A percentile compares a stretch with the other conserved stretches of the same genome.
These are phyloP conservation scores for Hanseniaspora taiwanica DNA, from an alignment of 805 yeast species.

Conservation along the genomic window DNA sequence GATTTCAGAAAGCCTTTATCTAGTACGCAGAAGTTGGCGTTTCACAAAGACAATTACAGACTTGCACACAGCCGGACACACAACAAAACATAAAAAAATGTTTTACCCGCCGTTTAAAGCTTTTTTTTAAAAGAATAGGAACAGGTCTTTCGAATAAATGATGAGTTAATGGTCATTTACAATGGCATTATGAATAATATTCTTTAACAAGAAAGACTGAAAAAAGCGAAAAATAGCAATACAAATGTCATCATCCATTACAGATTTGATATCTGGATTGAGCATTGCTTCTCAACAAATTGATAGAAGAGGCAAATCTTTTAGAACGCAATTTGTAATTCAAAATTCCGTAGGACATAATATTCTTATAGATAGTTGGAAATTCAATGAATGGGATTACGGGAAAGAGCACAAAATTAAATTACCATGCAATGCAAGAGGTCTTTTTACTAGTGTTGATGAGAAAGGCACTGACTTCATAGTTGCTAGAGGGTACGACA, in stretches of 20 bases:
- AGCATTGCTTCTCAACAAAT: slow-evolving; percentile 4
- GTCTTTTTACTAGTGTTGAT: slow-evolving; percentile 47
- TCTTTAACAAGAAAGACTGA: too few species aligned
- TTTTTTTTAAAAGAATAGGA: too few species aligned
- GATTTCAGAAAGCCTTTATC: too few species aligned
- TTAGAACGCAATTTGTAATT: slow-evolving; percentile 9
- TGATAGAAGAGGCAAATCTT: slow-evolving; percentile 21
- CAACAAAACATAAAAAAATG: too few species aligned
- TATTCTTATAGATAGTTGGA: slow-evolving; percentile 43
- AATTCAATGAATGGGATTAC: slow-evolving; percentile 84
- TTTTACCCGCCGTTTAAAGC: too few species aligned
- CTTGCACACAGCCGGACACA: too few species aligned
- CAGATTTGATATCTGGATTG: slow-evolving; percentile 7
- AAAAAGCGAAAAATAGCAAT: too few species aligned
- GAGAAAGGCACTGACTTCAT: slow-evolving; percentile 29
- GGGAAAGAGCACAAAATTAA: slow-evolving; percentile 32
- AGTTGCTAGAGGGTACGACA: slow-evolving; percentile 81
- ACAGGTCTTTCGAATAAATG: too few species aligned
- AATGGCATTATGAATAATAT: too few species aligned
- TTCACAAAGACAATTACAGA: too few species aligned
- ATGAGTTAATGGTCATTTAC: too few species aligned
- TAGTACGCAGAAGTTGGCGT: too few species aligned
- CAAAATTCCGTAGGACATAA: slow-evolving; percentile 18
- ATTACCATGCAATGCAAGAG: slow-evolving; percentile 72
- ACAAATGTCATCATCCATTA: background rate